Percentiles rank a stretch among this genome's conserved stretches.
Evolutionary conservation across 1,139 yeast genomes (phyloP).

Genomic region (Lodderomyces jiufengensis): DNA sequence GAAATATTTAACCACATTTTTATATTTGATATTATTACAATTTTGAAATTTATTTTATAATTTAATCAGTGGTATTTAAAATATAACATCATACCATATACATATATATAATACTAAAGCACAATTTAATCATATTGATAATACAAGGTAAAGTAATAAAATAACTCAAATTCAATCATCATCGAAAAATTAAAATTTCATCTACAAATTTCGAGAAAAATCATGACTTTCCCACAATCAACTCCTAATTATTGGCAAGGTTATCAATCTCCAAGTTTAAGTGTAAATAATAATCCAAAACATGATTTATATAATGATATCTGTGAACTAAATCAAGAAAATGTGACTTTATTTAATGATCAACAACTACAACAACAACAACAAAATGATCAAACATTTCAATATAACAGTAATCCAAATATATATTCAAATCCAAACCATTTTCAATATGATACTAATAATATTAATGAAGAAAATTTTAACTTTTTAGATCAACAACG

Average conservation of each 20-base stretch:
- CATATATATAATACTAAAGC: no score
- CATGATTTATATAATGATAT: constrained; percentile 7
- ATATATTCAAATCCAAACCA: not conserved
- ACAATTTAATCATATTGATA: no score
- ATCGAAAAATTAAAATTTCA: no score
- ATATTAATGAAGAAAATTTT: not conserved
- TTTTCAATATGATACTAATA: not conserved
- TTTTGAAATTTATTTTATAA: no score
- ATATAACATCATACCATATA: no score
- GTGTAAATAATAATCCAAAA: not conserved
- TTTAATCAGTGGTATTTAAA: no score
- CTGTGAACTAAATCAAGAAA: constrained; percentile 15
- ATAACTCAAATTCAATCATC: no score
- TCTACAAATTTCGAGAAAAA: no score
- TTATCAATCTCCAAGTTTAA: not conserved
- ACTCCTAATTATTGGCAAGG: constrained; percentile 7
- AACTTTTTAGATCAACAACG: constrained; percentile 1
- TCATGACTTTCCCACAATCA: no score
- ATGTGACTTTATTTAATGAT: constrained; percentile 10
- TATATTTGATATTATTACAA: no score
- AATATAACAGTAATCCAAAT: not conserved
- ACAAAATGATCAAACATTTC: constrained; percentile 1
- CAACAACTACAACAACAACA: constrained; percentile 8
- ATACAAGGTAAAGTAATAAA: no score
- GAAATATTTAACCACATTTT: no score